Percentiles rank a stretch among this genome's conserved stretches.
Evolutionary conservation across 768 basidiomycete species (phyloP).

Genomic region (Boletus sp.): DNA sequence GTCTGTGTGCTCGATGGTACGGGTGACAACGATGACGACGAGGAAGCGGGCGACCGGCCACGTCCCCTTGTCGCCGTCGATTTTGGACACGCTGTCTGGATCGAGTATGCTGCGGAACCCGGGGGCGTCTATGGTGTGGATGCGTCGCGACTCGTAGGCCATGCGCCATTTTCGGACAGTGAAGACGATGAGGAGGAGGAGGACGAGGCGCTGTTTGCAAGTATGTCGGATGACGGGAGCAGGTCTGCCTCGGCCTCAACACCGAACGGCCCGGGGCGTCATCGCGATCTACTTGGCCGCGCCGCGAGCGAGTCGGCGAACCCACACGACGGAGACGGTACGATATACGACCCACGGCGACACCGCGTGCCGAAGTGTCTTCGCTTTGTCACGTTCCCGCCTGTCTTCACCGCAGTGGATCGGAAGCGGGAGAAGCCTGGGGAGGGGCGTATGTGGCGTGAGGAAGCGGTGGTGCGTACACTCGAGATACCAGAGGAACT

Average conservation of each 20-base stretch:
- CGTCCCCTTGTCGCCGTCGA: conserved; percentile 78
- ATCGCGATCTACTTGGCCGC: not conserved
- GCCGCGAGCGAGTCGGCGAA: conserved; percentile 4
- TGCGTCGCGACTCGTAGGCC: conserved; percentile 29
- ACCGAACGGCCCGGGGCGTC: conserved; percentile 3
- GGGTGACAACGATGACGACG: conserved; percentile 31
- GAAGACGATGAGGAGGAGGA: conserved; percentile 30
- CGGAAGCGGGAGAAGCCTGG: conserved; percentile 18
- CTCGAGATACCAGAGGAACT: conserved; percentile 64
- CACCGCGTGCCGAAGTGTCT: conserved; percentile 46
- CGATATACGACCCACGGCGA: conserved; percentile 26
- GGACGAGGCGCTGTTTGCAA: conserved; percentile 13
- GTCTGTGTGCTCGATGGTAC: conserved; percentile 58
- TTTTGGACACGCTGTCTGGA: conserved; percentile 86
- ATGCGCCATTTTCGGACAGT: conserved; percentile 23
- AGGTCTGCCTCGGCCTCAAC: not conserved
- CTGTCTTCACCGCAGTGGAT: conserved; percentile 33
- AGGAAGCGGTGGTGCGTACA: conserved; percentile 52
- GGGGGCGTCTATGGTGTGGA: conserved; percentile 30
- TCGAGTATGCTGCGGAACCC: conserved; percentile 51
- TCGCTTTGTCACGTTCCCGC: conserved; percentile 71
- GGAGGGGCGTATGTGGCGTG: conserved; percentile 24
- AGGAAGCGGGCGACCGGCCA: conserved; percentile 44
- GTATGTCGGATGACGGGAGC: conserved; percentile 10
- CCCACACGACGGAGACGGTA: conserved; percentile 15